Evolutionary conservation across 139 green algal genomes (phyloP), one percentile per base, ranked within the genome.

Genomic region (Coelastrella sp.): DNA sequence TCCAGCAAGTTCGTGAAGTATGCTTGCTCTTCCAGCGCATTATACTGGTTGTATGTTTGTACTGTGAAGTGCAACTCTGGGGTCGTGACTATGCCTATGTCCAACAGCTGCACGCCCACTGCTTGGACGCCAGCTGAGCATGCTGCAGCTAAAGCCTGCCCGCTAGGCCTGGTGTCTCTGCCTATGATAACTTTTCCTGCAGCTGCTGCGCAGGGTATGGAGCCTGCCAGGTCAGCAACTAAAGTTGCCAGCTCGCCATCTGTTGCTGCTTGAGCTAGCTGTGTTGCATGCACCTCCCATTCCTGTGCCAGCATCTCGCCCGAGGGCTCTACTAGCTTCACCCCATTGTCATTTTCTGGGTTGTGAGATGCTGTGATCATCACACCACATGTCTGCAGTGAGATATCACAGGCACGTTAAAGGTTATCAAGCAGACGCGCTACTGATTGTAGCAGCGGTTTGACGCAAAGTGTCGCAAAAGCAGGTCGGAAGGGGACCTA

Each of bases 301-400:
- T 73, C 84, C 32, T 82, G 73, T 23, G 66, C 92, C 73, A 98
- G 89, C 96, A 99, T 98, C 73, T 96, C 94, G 0, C 97, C 97
- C 8, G 85, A 91, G 4, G 96, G 96, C n/a, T 99, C 97, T 5
- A 98, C 94, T 68, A 99, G 93, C 91, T 99, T 99, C 32, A 99
- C 96, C 47, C 98, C 98, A 88, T 99, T 99, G 95, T 99, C 98
- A 4, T 85, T 71, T 13, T 93, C 96, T 3, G 97, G 97, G 91
- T 99, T 99, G 94, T 99, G 98, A 3, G 96, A 99, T 32, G 98
- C 98, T 5, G 98, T 99, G 75, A 99, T 95, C 93, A 99, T 97
- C n/a, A 99, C 81, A 17, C 98, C 98, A 20, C 95, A 97, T 22
- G 89, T 87, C 20, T 83, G 83, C 54, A 64, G 7, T 7, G 32